Evolutionary conservation across 352 stramenopile species (phyloP).

Genomic region (Globisporangium sylvaticum): DNA sequence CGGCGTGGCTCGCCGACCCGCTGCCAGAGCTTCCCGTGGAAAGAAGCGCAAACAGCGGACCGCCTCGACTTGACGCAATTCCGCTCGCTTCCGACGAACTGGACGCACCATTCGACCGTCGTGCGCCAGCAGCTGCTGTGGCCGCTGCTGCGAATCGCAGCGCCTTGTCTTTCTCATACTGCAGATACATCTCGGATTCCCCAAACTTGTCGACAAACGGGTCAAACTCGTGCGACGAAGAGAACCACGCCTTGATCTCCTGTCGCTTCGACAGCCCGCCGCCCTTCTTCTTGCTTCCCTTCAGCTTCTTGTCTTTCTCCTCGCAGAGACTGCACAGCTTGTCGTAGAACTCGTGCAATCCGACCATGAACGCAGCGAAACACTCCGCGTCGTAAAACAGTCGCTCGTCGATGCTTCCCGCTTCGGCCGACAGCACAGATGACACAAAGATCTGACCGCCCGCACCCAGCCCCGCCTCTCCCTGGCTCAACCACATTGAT

Average conservation of each 20-base stretch:
- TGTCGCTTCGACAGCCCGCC: slow-evolving; percentile 66
- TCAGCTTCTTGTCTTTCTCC: slow-evolving; percentile 58
- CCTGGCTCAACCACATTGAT: slow-evolving; percentile 11
- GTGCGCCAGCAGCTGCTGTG: slow-evolving; percentile 1
- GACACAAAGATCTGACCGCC: slow-evolving; percentile 29
- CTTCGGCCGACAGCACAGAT: slow-evolving; percentile 10
- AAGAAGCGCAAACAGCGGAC: slow-evolving; percentile 25
- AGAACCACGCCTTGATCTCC: slow-evolving; percentile 85
- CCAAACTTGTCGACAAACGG: slow-evolving; percentile 76
- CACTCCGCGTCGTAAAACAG: slow-evolving; percentile 61
- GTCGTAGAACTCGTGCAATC: slow-evolving; percentile 67
- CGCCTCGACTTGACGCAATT: slow-evolving; percentile 1
- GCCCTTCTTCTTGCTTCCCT: slow-evolving; percentile 39
- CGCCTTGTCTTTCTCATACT: slow-evolving; percentile 35
- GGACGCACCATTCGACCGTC: slow-evolving; percentile 1
- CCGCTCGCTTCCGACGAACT: slow-evolving; percentile 10
- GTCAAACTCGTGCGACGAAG: slow-evolving; percentile 78
- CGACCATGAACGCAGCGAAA: slow-evolving; percentile 41
- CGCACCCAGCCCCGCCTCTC: slow-evolving; percentile 15
- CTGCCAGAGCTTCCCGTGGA: slow-evolving; percentile 38
- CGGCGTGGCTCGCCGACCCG: slow-evolving; percentile 11
- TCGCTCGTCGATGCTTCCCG: slow-evolving; percentile 39
- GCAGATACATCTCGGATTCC: slow-evolving; percentile 40
- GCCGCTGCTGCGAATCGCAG: not conserved
- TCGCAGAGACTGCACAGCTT: slow-evolving; percentile 47